Conservation (phyloP, 164 flowering plant genomes). For the Platanus orientalis region DNA sequence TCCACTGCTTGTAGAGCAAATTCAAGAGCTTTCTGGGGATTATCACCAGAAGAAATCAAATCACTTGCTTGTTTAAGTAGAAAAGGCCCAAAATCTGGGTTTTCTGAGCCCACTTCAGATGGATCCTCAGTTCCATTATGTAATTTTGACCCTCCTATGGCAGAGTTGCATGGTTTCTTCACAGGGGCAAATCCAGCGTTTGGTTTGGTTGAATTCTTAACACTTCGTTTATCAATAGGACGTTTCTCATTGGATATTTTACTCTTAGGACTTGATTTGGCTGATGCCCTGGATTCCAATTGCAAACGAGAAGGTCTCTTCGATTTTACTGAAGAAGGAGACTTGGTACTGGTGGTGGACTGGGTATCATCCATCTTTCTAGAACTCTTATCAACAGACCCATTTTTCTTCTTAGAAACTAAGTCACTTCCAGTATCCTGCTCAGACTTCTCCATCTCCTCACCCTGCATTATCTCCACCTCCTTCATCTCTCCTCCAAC, state of each 20-base stretch:
- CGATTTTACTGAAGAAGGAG: slow-evolving; percentile 34
- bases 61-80: too few species aligned
- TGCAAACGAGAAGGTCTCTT: slow-evolving; percentile 34
- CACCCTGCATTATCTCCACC: slow-evolving; percentile 59
- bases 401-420: slow-evolving; percentile 41
- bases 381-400: slow-evolving; percentile 25
- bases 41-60: too few species aligned
- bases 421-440: slow-evolving; percentile 31
- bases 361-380: slow-evolving; percentile 29
- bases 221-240: slow-evolving; percentile 33
- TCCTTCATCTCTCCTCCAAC: slow-evolving; percentile 79
- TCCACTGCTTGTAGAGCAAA: too few species aligned
- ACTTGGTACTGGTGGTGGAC: slow-evolving; percentile 23
- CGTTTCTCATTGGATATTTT: slow-evolving; percentile 41
- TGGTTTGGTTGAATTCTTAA: slow-evolving; percentile 33
- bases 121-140: too few species aligned
- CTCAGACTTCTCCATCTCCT: slow-evolving; percentile 30
- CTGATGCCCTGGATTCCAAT: slow-evolving; percentile 35
- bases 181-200: too few species aligned
- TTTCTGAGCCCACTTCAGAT: too few species aligned
- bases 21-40: too few species aligned
- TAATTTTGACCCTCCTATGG: too few species aligned
- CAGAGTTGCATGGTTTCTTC: too few species aligned
- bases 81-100: too few species aligned
- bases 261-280: slow-evolving; percentile 40